Percentiles rank a stretch among this genome's conserved stretches.
Conservation (phyloP, 2,329 filamentous ascomycete species). For the Microcyclospora pomicola region DNA sequence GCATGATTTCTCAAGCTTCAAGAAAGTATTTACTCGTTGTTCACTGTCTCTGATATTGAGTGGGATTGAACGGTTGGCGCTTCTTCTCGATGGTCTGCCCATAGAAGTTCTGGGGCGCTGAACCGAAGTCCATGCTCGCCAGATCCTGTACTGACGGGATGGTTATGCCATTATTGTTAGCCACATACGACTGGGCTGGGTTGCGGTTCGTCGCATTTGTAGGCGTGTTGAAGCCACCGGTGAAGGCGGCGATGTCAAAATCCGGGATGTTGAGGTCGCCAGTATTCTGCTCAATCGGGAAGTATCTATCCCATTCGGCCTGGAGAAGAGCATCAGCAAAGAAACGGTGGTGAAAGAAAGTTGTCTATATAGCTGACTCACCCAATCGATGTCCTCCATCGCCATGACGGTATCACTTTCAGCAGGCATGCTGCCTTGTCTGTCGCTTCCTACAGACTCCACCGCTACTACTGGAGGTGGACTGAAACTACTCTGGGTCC, state of each 20-base stretch:
- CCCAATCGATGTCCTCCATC: slow-evolving; percentile 51
- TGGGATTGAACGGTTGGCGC: too few species aligned
- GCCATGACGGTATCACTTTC: slow-evolving; percentile 18
- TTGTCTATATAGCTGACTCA: slow-evolving; percentile 27
- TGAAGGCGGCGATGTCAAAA: slow-evolving; percentile 22
- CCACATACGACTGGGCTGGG: background rate
- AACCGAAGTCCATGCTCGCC: slow-evolving; percentile 5
- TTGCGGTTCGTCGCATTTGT: background rate
- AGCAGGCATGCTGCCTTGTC: slow-evolving; percentile 8
- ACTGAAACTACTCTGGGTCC: slow-evolving; percentile 13
- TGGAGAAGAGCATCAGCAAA: slow-evolving; percentile 11
- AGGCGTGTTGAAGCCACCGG: slow-evolving; percentile 6
- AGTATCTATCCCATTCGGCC: slow-evolving; percentile 35
- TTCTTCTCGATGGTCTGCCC: too few species aligned
- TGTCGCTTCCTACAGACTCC: slow-evolving; percentile 10
- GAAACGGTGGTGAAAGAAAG: background rate
- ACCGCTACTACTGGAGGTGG: slow-evolving; percentile 10
- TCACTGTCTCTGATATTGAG: too few species aligned
- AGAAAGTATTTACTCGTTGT: too few species aligned
- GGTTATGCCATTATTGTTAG: background rate
- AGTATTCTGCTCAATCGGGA: slow-evolving; percentile 24
- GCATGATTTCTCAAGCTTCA: too few species aligned
- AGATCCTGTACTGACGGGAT: slow-evolving; percentile 5
- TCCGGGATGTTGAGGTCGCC: slow-evolving; percentile 22
- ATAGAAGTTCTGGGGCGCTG: background rate